Percentiles rank a stretch among this genome's conserved stretches.
Evolutionary conservation across 2,329 filamentous ascomycete genomes (phyloP).

Genomic region (Diplodia mutila): DNA sequence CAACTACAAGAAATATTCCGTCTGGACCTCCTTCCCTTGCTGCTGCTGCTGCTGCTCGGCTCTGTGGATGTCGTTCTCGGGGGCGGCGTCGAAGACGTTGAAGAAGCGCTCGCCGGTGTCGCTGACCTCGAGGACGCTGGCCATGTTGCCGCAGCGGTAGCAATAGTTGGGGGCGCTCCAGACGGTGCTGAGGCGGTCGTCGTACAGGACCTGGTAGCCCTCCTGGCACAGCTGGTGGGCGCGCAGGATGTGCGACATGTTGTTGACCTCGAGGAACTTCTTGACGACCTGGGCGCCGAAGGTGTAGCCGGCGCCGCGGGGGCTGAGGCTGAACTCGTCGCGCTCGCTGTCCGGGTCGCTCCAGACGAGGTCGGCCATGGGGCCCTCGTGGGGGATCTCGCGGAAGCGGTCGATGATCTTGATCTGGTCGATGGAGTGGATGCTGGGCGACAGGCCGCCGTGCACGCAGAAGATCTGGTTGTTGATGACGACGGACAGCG

Average conservation of each 20-base stretch:
- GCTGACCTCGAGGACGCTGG: conserved; percentile 93
- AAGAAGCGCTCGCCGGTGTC: conserved; percentile 92
- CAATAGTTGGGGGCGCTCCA: conserved; percentile 84
- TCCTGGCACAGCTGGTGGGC: conserved; percentile 99
- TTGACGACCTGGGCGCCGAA: conserved; percentile 98
- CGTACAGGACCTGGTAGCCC: conserved; percentile 95
- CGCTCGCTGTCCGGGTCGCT: conserved; percentile 96
- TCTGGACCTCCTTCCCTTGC: conserved; percentile 71
- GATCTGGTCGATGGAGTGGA: conserved; percentile 98
- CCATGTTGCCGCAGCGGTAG: conserved; percentile 95
- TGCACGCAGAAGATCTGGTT: conserved; percentile 99
- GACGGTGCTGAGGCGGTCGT: conserved; percentile 91
- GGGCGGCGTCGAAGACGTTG: conserved; percentile 96
- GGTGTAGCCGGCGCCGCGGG: conserved; percentile 92
- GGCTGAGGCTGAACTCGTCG: conserved; percentile 94
- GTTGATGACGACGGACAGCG: conserved; percentile 95
- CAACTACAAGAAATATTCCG: conserved; percentile 69
- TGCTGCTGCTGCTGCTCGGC: conserved; percentile 74
- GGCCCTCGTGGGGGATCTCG: conserved; percentile 97
- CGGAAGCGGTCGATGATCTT: conserved; percentile 99
- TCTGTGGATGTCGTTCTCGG: conserved; percentile 90
- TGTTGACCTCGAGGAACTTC: conserved; percentile 96
- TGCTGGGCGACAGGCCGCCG: conserved; percentile 72
- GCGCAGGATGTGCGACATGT: conserved; percentile 94
- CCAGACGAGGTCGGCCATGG: conserved; percentile 99